These are phyloP conservation scores for Elsinoe fawcettii DNA, from an alignment of 2,329 filamentous ascomycete species.

Conservation along the genomic window DNA sequence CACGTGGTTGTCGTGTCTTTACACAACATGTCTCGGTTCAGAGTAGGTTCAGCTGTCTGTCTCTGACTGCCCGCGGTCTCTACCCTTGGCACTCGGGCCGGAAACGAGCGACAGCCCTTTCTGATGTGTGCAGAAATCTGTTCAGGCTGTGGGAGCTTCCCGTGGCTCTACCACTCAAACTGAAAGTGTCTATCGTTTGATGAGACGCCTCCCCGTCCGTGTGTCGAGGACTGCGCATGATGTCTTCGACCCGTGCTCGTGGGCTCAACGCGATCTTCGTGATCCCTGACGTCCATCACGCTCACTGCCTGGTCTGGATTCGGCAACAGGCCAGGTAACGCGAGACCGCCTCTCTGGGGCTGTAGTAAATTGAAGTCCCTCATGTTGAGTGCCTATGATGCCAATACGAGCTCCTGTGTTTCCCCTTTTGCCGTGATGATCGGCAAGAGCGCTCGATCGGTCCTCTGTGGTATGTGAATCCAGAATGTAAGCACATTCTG, in stretches of 20 bases:
- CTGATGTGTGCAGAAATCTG: background rate
- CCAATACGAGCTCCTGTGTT: slow-evolving; percentile 14
- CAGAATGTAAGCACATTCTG: background rate
- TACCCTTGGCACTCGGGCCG: slow-evolving; percentile 6
- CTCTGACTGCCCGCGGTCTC: background rate
- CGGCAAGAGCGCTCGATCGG: slow-evolving; percentile 9
- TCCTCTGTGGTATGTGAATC: background rate
- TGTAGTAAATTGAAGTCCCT: background rate
- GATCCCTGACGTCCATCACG: slow-evolving; percentile 6
- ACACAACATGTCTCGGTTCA: background rate
- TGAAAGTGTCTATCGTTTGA: slow-evolving; percentile 12
- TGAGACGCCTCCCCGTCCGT: background rate
- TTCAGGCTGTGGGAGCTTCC: background rate
- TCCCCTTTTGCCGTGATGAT: slow-evolving; percentile 5
- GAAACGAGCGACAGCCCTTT: background rate
- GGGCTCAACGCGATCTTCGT: slow-evolving; percentile 11
- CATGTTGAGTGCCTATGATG: background rate
- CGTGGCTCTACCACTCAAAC: slow-evolving; percentile 11
- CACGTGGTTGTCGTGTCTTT: background rate
- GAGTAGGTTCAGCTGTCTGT: background rate
- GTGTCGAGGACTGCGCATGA: background rate
- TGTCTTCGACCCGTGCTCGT: slow-evolving; percentile 4
- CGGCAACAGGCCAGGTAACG: background rate
- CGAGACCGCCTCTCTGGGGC: background rate
- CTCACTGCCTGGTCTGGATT: background rate